Evolutionary conservation across 2,329 filamentous ascomycete genomes (phyloP).

Genomic region (Aphanoascus verrucosus): DNA sequence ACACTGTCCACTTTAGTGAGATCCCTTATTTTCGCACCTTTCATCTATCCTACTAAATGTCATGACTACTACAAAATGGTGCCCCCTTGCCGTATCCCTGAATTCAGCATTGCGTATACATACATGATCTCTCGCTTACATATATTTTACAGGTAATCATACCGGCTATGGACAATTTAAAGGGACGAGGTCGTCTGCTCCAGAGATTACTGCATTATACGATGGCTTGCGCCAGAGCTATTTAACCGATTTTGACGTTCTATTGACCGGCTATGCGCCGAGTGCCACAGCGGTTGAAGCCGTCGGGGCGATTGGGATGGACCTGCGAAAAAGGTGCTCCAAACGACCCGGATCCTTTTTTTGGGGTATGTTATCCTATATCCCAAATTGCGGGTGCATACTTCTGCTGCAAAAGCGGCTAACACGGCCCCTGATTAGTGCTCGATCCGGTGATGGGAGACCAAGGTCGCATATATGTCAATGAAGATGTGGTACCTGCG

Average conservation of each 20-base stretch:
- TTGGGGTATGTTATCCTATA: conserved; percentile 49
- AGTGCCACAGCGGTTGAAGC: conserved; percentile 73
- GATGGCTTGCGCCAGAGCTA: conserved; percentile 71
- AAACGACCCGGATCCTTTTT: conserved; percentile 69
- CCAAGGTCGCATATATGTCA: conserved; percentile 82
- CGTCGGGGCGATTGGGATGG: conserved; percentile 71
- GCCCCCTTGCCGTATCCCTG: neutral
- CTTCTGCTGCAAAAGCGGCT: neutral
- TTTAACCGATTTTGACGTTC: conserved; percentile 82
- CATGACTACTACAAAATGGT: conserved; percentile 6
- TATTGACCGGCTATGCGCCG: conserved; percentile 90
- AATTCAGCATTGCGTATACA: neutral
- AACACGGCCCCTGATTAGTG: conserved; percentile 40
- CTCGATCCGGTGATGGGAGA: conserved; percentile 98
- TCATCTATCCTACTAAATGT: neutral
- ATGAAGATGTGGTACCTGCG: conserved; percentile 78
- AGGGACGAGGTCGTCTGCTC: conserved; percentile 68
- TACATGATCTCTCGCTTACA: neutral
- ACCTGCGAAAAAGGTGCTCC: conserved; percentile 58
- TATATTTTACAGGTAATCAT: conserved; percentile 62
- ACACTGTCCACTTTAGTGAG: conserved; percentile 96
- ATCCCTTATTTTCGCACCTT: conserved; percentile 13
- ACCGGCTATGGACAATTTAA: conserved; percentile 84
- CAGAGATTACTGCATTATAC: conserved; percentile 77
- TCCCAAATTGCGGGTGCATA: neutral